These are phyloP conservation scores for Podospora didyma DNA, from an alignment of 495 filamentous ascomycete genomes.

Conservation along the genomic window DNA sequence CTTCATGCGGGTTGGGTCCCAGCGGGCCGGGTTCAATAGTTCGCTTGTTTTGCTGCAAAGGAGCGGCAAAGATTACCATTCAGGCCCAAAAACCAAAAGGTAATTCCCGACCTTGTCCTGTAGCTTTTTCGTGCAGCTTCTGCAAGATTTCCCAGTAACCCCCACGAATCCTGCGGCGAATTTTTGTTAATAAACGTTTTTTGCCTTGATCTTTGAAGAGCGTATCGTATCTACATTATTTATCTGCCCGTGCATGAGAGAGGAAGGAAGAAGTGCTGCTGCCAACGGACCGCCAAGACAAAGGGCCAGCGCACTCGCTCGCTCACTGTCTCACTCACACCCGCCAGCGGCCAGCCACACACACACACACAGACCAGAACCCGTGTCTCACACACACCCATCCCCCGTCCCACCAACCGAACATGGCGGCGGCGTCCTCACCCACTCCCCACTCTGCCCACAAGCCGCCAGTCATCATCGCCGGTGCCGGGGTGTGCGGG, in stretches of 20 bases:
- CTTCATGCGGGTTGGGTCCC: background rate
- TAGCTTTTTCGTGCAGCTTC: background rate
- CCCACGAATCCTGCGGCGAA: background rate
- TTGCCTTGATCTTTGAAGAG: background rate
- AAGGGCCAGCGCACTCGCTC: too few species aligned
- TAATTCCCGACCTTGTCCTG: background rate
- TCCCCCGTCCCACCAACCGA: too few species aligned
- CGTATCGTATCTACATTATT: background rate
- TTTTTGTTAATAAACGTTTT: background rate
- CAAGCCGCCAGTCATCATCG: conserved; percentile 35
- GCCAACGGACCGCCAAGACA: too few species aligned
- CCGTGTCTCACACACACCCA: too few species aligned
- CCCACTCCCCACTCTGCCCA: too few species aligned
- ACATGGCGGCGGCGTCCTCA: too few species aligned
- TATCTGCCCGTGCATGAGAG: too few species aligned
- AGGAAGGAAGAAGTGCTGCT: too few species aligned
- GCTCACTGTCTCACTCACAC: too few species aligned
- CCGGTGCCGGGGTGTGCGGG: conserved; percentile 58
- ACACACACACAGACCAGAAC: too few species aligned
- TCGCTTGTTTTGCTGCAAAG: background rate
- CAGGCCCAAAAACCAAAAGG: background rate
- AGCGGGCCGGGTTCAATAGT: background rate
- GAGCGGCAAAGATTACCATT: background rate
- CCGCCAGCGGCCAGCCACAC: too few species aligned
- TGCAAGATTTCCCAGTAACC: background rate